Base-by-base conservation (phyloP, 345 rosid genomes). In the Gossypium arboreum region DNA sequence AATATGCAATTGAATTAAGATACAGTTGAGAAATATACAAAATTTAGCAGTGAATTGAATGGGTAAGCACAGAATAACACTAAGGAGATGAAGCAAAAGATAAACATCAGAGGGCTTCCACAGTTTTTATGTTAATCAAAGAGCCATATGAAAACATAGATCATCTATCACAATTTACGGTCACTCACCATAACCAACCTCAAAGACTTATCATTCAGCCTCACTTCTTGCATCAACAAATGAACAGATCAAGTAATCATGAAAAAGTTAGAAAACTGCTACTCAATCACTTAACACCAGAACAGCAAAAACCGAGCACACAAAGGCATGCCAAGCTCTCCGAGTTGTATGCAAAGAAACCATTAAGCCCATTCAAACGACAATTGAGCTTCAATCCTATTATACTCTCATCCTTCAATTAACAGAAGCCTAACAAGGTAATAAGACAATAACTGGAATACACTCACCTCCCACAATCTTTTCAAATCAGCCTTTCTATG, bases 391-490 rank as follows among this genome's bases (percentile, higher is more conserved):
- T 68, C 24, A 16, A 68, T 47, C 17, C 2, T 13, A 45, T 12
- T 66, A 20, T 20, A 15, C 39, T 12, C 39, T 47, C 71, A 67
- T 13, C 55, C 22, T 67, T 67, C 39, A 18, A 22, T 22, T 67
- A 7, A 22, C 24, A 16, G 71, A 68, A 48, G 18, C 22, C 55
- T 3, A 50, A 68, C 44, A 51, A 69, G 15, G 0, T 50, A 68
- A 7, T 17, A 50, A 50, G 25, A 16, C 4, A 2, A 8, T 41
- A 41, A 63, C 10, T 9, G 8, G 43, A 9, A 68, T n/a, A 17
- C 72, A 68, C 24, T 51, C 73, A 27, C 22, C 16, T 2, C 73
- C 43, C 27, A 69, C 24, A 50, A 50, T 68, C 73, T 50, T 27
- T 25, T 9, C 44, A 27, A 68, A 25, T 27, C 12, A 51, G 39